Base-by-base conservation (phyloP, 2,329 filamentous ascomycete species). In the Cladosporium phlei region DNA sequence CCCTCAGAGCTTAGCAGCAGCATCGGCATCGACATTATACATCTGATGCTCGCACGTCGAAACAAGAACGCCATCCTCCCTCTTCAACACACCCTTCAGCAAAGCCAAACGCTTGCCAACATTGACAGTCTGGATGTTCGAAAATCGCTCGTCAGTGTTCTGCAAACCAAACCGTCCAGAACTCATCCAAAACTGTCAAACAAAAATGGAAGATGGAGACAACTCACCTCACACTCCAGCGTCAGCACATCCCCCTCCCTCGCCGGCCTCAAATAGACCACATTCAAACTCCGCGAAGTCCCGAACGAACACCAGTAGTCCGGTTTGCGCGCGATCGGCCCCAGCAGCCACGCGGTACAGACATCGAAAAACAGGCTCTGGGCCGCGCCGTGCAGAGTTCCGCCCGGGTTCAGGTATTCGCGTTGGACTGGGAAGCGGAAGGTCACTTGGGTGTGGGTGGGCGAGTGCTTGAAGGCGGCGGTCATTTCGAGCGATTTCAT, bases 41-140 rank as follows among this genome's bases (percentile, higher is more conserved):
- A 57, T 55, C 46, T 57, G 54, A 37, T 58, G 57, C 39, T 59
- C 57, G 16, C 55, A 59, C 20, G 55, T 55, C 7, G 51, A 50
- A 8, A 59, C 45, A 29, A 58, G 37, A 5, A 50, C 51, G 3
- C 56, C 52, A 40, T 60, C 57, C 38, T 59, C 52, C 11, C 57
- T 49, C 38, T 43, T 54, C 48, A 60, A 43, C n/a, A 35, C 51
- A 5, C 53, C 57, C 16, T 48, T 52, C 19, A 58, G 42, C 20
- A 60, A 32, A 12, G 48, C 49, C 32, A 59, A 33, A 3, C 55
- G 43, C 44, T 56, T 59, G 2, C 56, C 55, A 16, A 49, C 53
- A 40, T 59, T 54, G 6, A 59, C 54, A 28, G 55, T 55, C 56
- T 58, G 22, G 2, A n/a, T n/a, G n/a, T n/a, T n/a, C n/a, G n/a